phyloP scores from a whole-genome alignment of 805 yeast species.

The Cyberlindnera suaveolens region DNA sequence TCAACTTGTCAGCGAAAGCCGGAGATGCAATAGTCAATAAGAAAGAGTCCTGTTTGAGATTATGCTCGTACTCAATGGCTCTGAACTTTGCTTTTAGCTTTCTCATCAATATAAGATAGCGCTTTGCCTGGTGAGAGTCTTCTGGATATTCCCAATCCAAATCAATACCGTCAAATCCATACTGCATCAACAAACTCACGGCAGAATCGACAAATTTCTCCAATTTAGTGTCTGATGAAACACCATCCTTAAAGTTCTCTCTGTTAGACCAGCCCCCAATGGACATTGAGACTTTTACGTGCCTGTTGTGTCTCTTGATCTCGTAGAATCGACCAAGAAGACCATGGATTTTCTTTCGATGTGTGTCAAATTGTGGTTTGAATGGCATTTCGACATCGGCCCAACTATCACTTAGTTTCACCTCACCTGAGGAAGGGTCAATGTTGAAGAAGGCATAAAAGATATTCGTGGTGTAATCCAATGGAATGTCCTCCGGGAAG shows the following conservation, averaged over 20 bases:
- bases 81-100: constrained; percentile 35
- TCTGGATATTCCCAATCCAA: constrained; percentile 92
- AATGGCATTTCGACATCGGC: constrained; percentile 47
- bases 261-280: constrained; percentile 77
- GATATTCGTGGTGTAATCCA: constrained; percentile 52
- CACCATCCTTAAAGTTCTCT: constrained; percentile 40
- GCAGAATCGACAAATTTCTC: constrained; percentile 44
- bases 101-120: constrained; percentile 38
- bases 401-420: constrained; percentile 38
- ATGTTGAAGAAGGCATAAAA: constrained; percentile 74
- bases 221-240: constrained; percentile 32
- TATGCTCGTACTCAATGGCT: constrained; percentile 27
- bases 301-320: constrained; percentile 35
- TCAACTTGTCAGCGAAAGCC: constrained; percentile 43
- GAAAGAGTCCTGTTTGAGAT: constrained; percentile 25
- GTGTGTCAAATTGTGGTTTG: constrained; percentile 2
- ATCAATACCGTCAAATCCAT: constrained; percentile 86
- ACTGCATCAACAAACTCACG: constrained; percentile 38
- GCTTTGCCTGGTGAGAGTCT: constrained; percentile 35
- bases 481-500: constrained; percentile 57
- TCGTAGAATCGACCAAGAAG: constrained; percentile 40
- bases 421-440: constrained; percentile 44
- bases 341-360: constrained; percentile 30
- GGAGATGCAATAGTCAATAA: constrained; percentile 75
- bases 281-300: constrained; percentile 58